phyloP scores from a whole-genome alignment of 768 basidiomycete genomes.

The Suillus spraguei region DNA sequence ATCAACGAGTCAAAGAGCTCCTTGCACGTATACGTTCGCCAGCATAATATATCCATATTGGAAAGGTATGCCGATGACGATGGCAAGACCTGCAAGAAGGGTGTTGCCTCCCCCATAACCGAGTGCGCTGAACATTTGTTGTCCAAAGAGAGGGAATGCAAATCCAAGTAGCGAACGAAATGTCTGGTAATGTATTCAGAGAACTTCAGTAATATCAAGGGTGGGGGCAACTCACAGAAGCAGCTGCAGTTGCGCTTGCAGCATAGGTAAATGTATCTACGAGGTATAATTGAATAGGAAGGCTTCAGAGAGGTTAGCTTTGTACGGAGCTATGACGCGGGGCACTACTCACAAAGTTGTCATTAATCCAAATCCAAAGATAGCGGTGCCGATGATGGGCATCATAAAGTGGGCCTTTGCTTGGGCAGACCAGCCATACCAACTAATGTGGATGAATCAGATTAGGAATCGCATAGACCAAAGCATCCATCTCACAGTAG shows the following conservation, averaged over 20 bases:
- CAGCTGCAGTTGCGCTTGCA: slow-evolving; percentile 65
- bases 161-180: slow-evolving; percentile 67
- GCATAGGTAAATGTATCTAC: slow-evolving; percentile 72
- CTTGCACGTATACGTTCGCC: slow-evolving; percentile 23
- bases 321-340: slow-evolving; percentile 4
- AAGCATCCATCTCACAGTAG: slow-evolving; percentile 53
- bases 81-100: neutral
- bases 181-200: slow-evolving; percentile 36
- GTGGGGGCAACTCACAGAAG: slow-evolving; percentile 44
- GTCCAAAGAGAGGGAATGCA: slow-evolving; percentile 65
- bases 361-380: slow-evolving; percentile 69
- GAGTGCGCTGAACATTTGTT: slow-evolving; percentile 62
- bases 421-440: slow-evolving; percentile 88
- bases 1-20: neutral
- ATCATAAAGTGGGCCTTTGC: slow-evolving; percentile 71
- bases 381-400: slow-evolving; percentile 64
- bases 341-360: slow-evolving; percentile 49
- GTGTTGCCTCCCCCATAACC: slow-evolving; percentile 58
- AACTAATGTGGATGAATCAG: slow-evolving; percentile 41
- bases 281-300: slow-evolving; percentile 70
- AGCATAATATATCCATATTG: neutral
- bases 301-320: slow-evolving; percentile 30
- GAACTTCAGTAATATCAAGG: neutral
- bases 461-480: neutral
- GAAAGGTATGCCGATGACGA: neutral